Conservation (phyloP, 192 early-diverging fungal species). For the Backusella tarrabulga region DNA sequence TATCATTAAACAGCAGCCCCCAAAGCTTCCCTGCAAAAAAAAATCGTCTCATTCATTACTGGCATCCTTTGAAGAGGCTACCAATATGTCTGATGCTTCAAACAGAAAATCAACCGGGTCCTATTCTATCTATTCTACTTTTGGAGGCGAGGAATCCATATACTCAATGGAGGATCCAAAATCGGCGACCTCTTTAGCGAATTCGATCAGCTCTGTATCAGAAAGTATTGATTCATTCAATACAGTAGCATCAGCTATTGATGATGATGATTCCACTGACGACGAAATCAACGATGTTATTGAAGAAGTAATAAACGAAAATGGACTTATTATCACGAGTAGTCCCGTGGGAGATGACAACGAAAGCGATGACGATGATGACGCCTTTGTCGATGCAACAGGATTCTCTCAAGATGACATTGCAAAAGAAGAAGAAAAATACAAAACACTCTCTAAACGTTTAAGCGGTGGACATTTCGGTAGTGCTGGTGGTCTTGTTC, state of each 20-base stretch:
- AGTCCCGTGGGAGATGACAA: neutral
- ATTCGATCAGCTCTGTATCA: neutral
- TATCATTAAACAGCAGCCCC: neutral
- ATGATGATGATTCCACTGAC: neutral
- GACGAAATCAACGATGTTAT: neutral
- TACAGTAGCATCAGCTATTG: constrained; percentile 8
- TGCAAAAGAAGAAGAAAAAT: constrained; percentile 10
- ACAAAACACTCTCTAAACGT: constrained; percentile 23
- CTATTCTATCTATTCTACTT: constrained; percentile 20
- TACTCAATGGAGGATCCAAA: neutral
- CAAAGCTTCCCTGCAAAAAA: neutral
- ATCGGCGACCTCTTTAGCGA: neutral
- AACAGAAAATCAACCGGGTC: constrained; percentile 17
- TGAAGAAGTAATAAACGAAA: neutral
- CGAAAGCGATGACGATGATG: constrained; percentile 13
- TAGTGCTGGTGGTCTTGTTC: constrained; percentile 35
- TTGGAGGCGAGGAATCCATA: constrained; percentile 11
- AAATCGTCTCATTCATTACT: neutral
- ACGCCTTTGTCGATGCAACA: constrained; percentile 28
- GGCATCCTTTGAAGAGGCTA: neutral
- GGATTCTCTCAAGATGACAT: constrained; percentile 26
- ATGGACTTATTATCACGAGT: neutral
- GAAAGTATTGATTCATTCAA: constrained; percentile 24
- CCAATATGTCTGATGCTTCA: neutral
- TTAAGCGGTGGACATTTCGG: constrained; percentile 33